Base-by-base conservation (phyloP, 768 basidiomycete species). In the Xerocomellus intermedius region DNA sequence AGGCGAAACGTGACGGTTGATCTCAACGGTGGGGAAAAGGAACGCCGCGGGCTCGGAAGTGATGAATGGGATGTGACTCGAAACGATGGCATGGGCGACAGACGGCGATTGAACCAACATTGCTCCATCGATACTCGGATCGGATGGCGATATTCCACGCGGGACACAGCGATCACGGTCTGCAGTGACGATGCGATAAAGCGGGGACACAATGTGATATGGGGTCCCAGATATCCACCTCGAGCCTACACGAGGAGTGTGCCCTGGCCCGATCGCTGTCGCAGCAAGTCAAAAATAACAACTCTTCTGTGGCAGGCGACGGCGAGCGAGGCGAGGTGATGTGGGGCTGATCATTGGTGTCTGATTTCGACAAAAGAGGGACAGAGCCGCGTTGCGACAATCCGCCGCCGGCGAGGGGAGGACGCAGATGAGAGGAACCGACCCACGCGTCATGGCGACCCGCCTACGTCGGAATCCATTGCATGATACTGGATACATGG, bases 401-500 rank as follows among this genome's bases (percentile, higher is more conserved):
- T 32, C 38, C 30, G 30, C 28, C 28, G 28, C 30, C 10, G 30
- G 9, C 7, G 35, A 47, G 51, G 38, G 2, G 13, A 52, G 16
- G 46, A 35, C n/a, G 8, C 38, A 43, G 26, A 37, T n/a, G 24
- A 7, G 16, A 45, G 22, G 28, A 33, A 38, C 30, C 41, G 26
- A 30, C 8, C 42, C 36, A 37, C 16, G 45, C 50, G 43, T 42
- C 45, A 55, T 39, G 45, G 21, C 10, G 46, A 65, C 38, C 41
- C 37, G 41, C 26, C 30, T 7, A 44, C 4, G 35, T 28, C 33
- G 24, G 42, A 44, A 54, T 32, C 5, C 7, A 54, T 43, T 58
- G 50, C 52, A 48, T 36, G 42, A 21, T 35, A 37, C 39, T 13
- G 45, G 28, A 33, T 52, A 42, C 53, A 38, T 2, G 49, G 42